Conservation (phyloP, 1,139 yeast species). For the Wickerhamomyces sp. region DNA sequence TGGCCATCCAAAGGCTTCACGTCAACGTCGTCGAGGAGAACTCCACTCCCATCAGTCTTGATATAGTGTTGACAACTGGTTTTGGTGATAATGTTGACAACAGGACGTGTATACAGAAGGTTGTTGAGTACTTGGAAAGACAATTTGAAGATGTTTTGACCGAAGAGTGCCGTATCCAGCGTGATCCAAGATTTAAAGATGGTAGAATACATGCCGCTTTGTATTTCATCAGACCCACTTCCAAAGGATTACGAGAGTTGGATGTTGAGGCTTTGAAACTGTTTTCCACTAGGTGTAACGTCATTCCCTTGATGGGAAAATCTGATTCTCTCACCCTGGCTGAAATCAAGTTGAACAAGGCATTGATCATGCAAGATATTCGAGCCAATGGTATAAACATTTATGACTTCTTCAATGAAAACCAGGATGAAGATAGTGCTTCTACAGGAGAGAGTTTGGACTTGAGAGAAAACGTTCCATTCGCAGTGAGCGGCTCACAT, state of each 20-base stretch:
- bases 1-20: constrained; percentile 21
- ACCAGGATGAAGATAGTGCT: constrained; percentile 27
- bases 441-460: constrained; percentile 9
- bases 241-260: constrained; percentile 44
- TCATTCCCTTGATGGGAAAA: constrained; percentile 53
- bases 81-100: constrained; percentile 38
- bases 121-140: constrained; percentile 45
- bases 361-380: constrained; percentile 40
- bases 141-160: constrained; percentile 51
- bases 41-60: constrained; percentile 35
- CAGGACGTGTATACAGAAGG: constrained; percentile 30
- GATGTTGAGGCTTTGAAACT: constrained; percentile 44
- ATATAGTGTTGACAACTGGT: constrained; percentile 39
- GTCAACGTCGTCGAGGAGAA: constrained; percentile 33
- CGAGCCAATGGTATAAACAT: constrained; percentile 38
- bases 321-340: constrained; percentile 49
- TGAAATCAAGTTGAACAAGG: constrained; percentile 42
- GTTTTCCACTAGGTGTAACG: constrained; percentile 46
- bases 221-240: constrained; percentile 55
- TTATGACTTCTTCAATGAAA: constrained; percentile 39
- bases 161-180: constrained; percentile 56
- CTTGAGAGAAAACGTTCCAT: constrained; percentile 39
- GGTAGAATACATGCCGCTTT: constrained; percentile 59
- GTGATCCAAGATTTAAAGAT: constrained; percentile 51
- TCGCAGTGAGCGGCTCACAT: constrained; percentile 42